These are phyloP conservation scores for Rhizopogon roseolus DNA, from an alignment of 768 basidiomycete species.

Conservation along the genomic window DNA sequence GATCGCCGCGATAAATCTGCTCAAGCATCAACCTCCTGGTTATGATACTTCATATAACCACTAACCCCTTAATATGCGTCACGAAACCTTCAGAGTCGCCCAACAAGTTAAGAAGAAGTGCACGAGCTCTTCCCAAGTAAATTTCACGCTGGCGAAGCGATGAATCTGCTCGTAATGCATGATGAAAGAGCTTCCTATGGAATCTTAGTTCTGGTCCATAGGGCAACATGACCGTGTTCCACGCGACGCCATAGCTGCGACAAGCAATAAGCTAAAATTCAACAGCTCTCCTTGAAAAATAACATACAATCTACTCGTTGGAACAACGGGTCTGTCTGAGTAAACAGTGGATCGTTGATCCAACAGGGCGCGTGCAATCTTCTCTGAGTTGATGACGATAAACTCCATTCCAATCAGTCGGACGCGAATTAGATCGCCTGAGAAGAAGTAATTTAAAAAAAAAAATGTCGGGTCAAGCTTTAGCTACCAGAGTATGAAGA, in stretches of 20 bases:
- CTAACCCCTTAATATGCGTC: conserved; percentile 14
- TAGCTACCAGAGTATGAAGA: neutral
- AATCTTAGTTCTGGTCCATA: conserved; percentile 13
- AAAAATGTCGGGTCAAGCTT: neutral
- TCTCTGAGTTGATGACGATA: conserved; percentile 5
- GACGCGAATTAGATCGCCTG: neutral
- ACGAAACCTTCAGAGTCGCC: conserved; percentile 11
- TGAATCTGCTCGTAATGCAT: conserved; percentile 7
- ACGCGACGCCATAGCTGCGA: conserved; percentile 19
- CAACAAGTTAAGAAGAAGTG: conserved; percentile 9
- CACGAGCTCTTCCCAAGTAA: conserved; percentile 3
- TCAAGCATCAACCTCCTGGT: neutral
- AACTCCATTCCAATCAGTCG: neutral
- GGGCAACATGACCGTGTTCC: conserved; percentile 15
- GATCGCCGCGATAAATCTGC: conserved; percentile 15
- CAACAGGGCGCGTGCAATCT: neutral
- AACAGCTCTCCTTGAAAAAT: neutral
- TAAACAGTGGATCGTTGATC: conserved; percentile 3
- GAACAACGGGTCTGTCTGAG: conserved; percentile 1
- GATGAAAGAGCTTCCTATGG: conserved; percentile 15
- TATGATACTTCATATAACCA: neutral
- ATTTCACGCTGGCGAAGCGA: conserved; percentile 10
- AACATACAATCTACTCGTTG: neutral
- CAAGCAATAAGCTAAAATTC: neutral
- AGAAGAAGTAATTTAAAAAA: neutral